phyloP scores from a whole-genome alignment of 345 rosid species.

The Hypericum androsaemum region DNA sequence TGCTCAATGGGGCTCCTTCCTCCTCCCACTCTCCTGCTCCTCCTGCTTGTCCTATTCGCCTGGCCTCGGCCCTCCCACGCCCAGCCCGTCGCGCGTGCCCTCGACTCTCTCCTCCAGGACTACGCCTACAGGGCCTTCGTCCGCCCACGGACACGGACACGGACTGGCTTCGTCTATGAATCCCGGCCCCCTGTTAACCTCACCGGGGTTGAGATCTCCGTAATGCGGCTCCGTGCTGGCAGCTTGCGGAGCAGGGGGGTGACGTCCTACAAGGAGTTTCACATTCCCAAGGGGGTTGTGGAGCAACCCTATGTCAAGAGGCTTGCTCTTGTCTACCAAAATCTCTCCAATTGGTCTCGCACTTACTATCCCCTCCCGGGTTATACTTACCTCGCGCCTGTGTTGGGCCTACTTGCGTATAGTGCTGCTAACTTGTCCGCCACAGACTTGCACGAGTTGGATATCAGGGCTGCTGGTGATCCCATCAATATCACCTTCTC shows the following conservation, averaged over 20 bases:
- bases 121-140: constrained; percentile 59
- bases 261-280: constrained; percentile 39
- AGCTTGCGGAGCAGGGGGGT: constrained; percentile 64
- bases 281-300: constrained; percentile 40
- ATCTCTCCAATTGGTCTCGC: constrained; percentile 71
- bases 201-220: constrained; percentile 60
- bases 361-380: constrained; percentile 47
- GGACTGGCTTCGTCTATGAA: constrained; percentile 56
- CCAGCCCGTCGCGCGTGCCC: constrained; percentile 25
- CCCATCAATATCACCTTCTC: constrained; percentile 59
- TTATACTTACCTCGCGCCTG: constrained; percentile 57
- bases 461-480: constrained; percentile 31
- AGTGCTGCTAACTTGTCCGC: constrained; percentile 61
- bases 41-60: constrained; percentile 11
- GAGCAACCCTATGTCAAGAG: constrained; percentile 61
- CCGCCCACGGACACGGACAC: constrained; percentile 72
- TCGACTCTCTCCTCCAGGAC: constrained; percentile 83
- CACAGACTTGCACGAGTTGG: constrained; percentile 34
- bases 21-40: no score
- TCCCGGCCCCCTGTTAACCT: constrained; percentile 55
- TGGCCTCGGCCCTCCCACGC: constrained; percentile 26
- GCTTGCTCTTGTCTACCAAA: constrained; percentile 79
- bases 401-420: constrained; percentile 79
- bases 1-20: no score
- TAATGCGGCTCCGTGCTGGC: constrained; percentile 81